phyloP scores from a whole-genome alignment of 805 yeast genomes.

The Yamadazyma nakazawae region DNA sequence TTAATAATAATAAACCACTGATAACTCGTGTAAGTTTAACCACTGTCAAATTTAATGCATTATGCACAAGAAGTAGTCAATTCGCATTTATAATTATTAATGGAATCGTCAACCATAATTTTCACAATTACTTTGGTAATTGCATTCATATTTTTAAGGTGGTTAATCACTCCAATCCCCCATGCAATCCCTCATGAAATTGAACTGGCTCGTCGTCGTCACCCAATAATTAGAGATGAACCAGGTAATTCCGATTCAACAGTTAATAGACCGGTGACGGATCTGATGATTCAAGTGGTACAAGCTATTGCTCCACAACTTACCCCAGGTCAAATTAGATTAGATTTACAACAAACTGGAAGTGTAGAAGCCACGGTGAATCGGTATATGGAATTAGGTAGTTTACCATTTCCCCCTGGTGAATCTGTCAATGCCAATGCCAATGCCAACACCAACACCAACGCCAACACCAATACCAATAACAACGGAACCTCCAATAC shows the following conservation, averaged over 20 bases:
- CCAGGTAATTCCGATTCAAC: not conserved
- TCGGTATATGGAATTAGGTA: conserved; percentile 57
- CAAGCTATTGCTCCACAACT: conserved; percentile 77
- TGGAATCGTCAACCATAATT: conserved; percentile 56
- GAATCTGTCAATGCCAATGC: conserved; percentile 13
- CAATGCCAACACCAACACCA: conserved; percentile 12
- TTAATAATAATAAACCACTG: too few species aligned
- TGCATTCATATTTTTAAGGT: conserved; percentile 59
- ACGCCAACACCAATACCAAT: conserved; percentile 14
- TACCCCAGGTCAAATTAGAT: conserved; percentile 64
- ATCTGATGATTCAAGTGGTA: conserved; percentile 81
- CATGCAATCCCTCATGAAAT: conserved; percentile 24
- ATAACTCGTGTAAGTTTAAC: too few species aligned
- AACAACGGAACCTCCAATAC: conserved; percentile 3
- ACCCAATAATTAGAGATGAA: not conserved
- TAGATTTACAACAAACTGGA: conserved; percentile 72
- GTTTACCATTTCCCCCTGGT: conserved; percentile 56
- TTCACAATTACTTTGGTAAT: conserved; percentile 47
- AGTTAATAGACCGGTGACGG: conserved; percentile 54
- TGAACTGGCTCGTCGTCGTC: conserved; percentile 10
- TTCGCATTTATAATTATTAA: too few species aligned
- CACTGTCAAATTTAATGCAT: not conserved
- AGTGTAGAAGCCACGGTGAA: conserved; percentile 80
- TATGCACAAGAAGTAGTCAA: too few species aligned
- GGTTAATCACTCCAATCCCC: conserved; percentile 62